Base-by-base conservation (phyloP, 441 rosid species). In the Pelargonium fulgidum region DNA sequence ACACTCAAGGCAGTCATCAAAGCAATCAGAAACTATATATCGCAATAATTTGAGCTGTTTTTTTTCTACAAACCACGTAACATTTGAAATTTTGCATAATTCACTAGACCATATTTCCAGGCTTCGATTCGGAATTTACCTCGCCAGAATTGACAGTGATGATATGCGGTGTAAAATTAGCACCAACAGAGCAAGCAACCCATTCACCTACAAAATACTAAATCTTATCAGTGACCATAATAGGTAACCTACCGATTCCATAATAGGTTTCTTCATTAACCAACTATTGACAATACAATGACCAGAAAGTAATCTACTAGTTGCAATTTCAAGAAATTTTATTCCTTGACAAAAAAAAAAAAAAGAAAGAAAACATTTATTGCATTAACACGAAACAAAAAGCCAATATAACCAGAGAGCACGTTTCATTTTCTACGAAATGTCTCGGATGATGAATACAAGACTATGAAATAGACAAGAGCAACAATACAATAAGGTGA, bases 61-160 rank as follows among this genome's bases (percentile, higher is more conserved):
- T 36, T 36, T 36, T 36, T 36, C 41, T 36, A 36, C 0, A 36
- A 36, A 36, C 41, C 41, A 36, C 41, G 41, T 36, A 36, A 6
- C 7, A 1, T 36, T 36, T 36, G 41, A 36, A 36, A 36, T 36
- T 36, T 36, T 36, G 8, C 41, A 36, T 36, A 6, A 36, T 22
- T 22, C 24, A 22, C 24, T 22, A 22, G 24, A 22, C 24, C 24
- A 22, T 22, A 22, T 22, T 29, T 29, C 4, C 36, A 29, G 24
- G 14, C 11, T 10, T 16, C 9, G 39, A 70, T 59, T 54, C 36
- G 22, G 16, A 48, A 48, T 56, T 50, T 85, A 92, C 99, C 97
- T 94, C 99, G 36, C 98, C 97, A 64, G 97, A 78, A 76, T 87
- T 83, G 13, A 92, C 94, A n/a, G 90, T 89, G 76, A 94, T 74